Percentiles rank a stretch among this genome's conserved stretches.
Conservation (phyloP, 2,329 filamentous ascomycete species). For the Xylariaceae sp. region DNA sequence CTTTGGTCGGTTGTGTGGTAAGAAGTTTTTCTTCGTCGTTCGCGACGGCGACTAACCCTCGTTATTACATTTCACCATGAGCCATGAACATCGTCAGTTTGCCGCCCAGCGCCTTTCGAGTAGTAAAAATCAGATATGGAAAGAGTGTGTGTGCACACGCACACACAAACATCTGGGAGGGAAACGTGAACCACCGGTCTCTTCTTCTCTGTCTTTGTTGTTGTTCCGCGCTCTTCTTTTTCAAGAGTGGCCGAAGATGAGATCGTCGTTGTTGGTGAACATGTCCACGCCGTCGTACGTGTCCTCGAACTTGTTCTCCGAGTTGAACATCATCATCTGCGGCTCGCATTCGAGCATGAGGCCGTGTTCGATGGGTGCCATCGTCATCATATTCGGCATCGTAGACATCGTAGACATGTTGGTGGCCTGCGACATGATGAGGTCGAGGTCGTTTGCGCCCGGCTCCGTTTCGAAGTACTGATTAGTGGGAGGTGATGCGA, state of each 20-base stretch:
- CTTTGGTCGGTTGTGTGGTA: neutral
- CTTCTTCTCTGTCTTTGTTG: neutral
- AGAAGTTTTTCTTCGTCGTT: neutral
- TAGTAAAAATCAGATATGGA: neutral
- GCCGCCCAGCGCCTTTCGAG: neutral
- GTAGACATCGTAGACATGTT: slow-evolving; percentile 26
- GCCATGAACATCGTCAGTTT: slow-evolving; percentile 1
- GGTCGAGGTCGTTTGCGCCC: slow-evolving; percentile 31
- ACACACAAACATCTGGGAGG: neutral
- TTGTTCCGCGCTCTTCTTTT: neutral
- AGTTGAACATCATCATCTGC: slow-evolving; percentile 43
- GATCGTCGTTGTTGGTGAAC: slow-evolving; percentile 47
- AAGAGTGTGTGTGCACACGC: neutral
- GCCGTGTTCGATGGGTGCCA: slow-evolving; percentile 41
- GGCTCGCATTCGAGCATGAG: slow-evolving; percentile 44
- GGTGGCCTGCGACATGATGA: slow-evolving; percentile 32
- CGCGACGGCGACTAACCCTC: neutral
- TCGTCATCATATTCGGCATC: slow-evolving; percentile 30
- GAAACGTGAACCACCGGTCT: neutral
- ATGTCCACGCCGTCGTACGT: slow-evolving; percentile 45
- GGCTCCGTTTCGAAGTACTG: slow-evolving; percentile 45
- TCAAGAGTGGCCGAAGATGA: slow-evolving; percentile 43
- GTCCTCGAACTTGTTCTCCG: slow-evolving; percentile 47
- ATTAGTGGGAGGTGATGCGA: slow-evolving; percentile 50
- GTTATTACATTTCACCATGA: slow-evolving; percentile 11